A percentile compares a stretch with the other conserved stretches of the same genome.
Conservation (phyloP, 2,329 filamentous ascomycete genomes). For the Scleromitrula shiraiana region DNA sequence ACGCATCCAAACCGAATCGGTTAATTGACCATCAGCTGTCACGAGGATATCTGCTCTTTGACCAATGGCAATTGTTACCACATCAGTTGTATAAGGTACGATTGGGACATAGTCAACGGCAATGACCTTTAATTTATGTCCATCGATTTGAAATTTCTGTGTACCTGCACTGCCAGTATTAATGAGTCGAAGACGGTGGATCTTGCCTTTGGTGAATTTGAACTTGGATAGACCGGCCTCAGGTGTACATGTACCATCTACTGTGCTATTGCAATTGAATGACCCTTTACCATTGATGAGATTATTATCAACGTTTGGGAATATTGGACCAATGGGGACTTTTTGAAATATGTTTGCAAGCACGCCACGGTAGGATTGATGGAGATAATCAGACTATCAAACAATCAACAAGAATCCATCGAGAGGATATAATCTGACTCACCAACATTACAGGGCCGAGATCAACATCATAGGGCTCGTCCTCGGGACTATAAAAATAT, state of each 20-base stretch:
- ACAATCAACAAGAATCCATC: not conserved
- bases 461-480: constrained; percentile 51
- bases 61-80: constrained; percentile 39
- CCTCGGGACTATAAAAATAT: constrained; percentile 37
- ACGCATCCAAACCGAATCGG: constrained; percentile 52
- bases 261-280: constrained; percentile 9
- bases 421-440: not conserved
- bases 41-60: constrained; percentile 40
- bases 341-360: not conserved
- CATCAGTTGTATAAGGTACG: constrained; percentile 41
- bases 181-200: constrained; percentile 39
- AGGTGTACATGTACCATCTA: constrained; percentile 5
- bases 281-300: constrained; percentile 22
- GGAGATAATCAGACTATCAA: constrained; percentile 29
- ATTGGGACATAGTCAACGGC: constrained; percentile 49
- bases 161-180: constrained; percentile 34
- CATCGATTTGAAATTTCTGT: constrained; percentile 40
- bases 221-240: constrained; percentile 24
- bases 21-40: constrained; percentile 38
- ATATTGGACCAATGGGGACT: constrained; percentile 1
- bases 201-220: constrained; percentile 32
- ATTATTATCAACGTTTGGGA: constrained; percentile 15
- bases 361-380: constrained; percentile 34
- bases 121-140: constrained; percentile 50
- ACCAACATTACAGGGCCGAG: constrained; percentile 40